phyloP scores from a whole-genome alignment of 805 yeast species.

The Candida patagonica region DNA sequence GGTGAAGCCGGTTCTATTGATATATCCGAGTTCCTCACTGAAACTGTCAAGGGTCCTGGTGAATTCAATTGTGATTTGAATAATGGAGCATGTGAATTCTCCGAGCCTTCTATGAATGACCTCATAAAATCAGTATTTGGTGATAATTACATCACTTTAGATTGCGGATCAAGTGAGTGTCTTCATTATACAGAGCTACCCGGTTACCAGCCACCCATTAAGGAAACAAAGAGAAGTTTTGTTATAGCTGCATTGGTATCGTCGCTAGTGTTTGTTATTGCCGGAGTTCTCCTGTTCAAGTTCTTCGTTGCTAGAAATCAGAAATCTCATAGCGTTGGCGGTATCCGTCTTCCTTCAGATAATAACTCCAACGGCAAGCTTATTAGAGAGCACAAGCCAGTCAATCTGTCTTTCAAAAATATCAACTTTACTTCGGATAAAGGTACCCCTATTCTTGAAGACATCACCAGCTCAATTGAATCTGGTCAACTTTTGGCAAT shows the following conservation, averaged over 20 bases:
- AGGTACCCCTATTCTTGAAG: constrained; percentile 39
- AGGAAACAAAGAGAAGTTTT: constrained; percentile 18
- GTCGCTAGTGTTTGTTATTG: constrained; percentile 12
- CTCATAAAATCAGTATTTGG: constrained; percentile 86
- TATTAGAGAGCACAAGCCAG: constrained; percentile 49
- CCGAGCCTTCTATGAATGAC: constrained; percentile 95
- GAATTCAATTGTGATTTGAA: constrained; percentile 72
- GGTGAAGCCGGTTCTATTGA: constrained; percentile 93
- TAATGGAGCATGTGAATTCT: constrained; percentile 58
- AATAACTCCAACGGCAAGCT: constrained; percentile 38
- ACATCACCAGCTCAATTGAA: constrained; percentile 64
- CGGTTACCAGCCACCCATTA: constrained; percentile 67
- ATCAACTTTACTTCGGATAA: constrained; percentile 53
- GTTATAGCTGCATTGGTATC: constrained; percentile 20
- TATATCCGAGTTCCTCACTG: constrained; percentile 82
- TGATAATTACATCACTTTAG: constrained; percentile 77
- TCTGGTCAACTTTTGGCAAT: constrained; percentile 91
- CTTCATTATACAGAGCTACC: constrained; percentile 88
- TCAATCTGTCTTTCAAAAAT: constrained; percentile 66
- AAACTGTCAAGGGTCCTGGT: constrained; percentile 89
- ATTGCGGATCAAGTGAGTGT: constrained; percentile 85
- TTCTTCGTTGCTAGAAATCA: constrained; percentile 15
- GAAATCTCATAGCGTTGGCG: constrained; percentile 13
- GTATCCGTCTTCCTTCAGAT: constrained; percentile 26
- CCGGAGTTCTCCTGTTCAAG: constrained; percentile 8